Evolutionary conservation across 495 filamentous ascomycete genomes (phyloP), one percentile per base, ranked within the genome.

Genomic region (Podospora australis): DNA sequence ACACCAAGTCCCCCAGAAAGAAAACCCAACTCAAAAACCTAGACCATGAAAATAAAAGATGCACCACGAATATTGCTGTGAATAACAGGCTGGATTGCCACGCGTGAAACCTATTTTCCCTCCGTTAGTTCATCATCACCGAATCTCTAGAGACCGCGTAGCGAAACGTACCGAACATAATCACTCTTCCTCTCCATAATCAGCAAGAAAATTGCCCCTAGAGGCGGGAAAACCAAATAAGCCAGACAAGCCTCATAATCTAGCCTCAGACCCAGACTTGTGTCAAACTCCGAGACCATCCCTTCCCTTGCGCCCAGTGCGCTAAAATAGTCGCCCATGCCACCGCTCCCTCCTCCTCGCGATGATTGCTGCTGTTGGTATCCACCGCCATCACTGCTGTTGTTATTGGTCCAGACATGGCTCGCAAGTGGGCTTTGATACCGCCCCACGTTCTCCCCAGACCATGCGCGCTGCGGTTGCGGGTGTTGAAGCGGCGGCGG

Each of bases 1-100:
- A 64, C 17, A 60, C 74, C 17, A 96, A 46, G 60, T 98, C 90
- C 19, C 74, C 70, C 9, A 88, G 59, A 49, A 95, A 80, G 9
- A 98, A 67, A 32, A 90, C 69, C 84, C 88, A 96, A 32, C 84
- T 90, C 3, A 96, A 63, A 42, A 96, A 81, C 5, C 71, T 78
- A 21, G 86, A 88, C 83, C 88, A 95, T 14, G 80, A 78, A 70
- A 96, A 82, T 17, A 96, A 69, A 25, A 95, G 73, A 64, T 98
- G 92, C 17, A 95, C 43, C 36, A 91, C 81, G 63, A 96, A 94
- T 39, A 98, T 63, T 48, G 77, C 79, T 16, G 86, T 82, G 65
- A 96, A 98, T 13, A 96, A 66, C 65, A 97, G 76, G 50, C 84
- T 84, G 3, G 83, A 87, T 68, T 97, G 91, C 91, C 92, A 96